Conservation (phyloP, 1,139 yeast genomes). For the Geotrichum candidum region DNA sequence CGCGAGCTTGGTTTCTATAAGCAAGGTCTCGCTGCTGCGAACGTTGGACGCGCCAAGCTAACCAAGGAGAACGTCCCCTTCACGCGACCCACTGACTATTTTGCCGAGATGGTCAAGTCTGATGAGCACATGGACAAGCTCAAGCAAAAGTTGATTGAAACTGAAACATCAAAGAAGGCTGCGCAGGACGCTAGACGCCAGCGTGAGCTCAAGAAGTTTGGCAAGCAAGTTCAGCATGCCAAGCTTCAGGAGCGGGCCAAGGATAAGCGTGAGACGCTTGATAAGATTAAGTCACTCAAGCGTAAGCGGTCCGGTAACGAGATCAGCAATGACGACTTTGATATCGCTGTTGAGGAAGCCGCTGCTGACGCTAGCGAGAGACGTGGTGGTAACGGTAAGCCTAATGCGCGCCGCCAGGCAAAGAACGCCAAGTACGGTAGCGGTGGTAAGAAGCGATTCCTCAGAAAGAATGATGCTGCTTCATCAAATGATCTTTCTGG, state of each 20-base stretch:
- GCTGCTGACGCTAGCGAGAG: constrained; percentile 45
- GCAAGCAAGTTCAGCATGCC: constrained; percentile 93
- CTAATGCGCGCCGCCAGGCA: constrained; percentile 58
- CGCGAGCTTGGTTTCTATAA: constrained; percentile 80
- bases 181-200: constrained; percentile 91
- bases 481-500: constrained; percentile 68
- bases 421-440: constrained; percentile 63
- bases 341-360: constrained; percentile 85
- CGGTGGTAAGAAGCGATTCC: constrained; percentile 75
- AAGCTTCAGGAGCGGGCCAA: constrained; percentile 91
- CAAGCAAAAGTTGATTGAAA: constrained; percentile 72
- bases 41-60: constrained; percentile 62
- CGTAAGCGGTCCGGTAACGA: constrained; percentile 79
- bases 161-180: constrained; percentile 88
- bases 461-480: constrained; percentile 66
- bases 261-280: constrained; percentile 87
- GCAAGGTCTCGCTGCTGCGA: constrained; percentile 84
- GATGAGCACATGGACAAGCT: constrained; percentile 98
- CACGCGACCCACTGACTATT: constrained; percentile 88
- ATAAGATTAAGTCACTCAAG: constrained; percentile 81
- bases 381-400: constrained; percentile 41
- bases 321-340: constrained; percentile 47
- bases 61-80: constrained; percentile 71
- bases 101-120: constrained; percentile 97
- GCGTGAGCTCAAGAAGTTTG: constrained; percentile 91